Evolutionary conservation across 306 rosid genomes (phyloP).

Genomic region (Corylus avellana): DNA sequence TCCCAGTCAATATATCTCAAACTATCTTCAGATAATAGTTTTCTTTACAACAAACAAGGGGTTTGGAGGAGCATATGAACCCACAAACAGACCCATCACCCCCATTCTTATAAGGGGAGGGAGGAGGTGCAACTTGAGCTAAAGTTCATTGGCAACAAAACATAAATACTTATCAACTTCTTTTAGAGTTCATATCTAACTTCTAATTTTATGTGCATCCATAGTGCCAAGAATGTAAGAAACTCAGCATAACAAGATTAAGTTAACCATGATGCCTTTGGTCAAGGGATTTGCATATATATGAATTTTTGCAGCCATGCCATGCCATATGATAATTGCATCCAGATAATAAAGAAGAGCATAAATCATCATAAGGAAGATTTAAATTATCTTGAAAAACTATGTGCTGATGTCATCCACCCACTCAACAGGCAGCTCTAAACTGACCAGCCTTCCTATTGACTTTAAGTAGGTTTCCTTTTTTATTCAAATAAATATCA

Average conservation of each 20-base stretch:
- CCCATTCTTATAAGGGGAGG: too few relatives aligned
- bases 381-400: constrained; percentile 1
- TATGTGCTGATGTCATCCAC: not conserved
- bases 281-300: too few relatives aligned
- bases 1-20: not conserved
- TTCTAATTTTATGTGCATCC: too few relatives aligned
- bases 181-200: too few relatives aligned
- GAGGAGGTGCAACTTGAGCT: too few relatives aligned
- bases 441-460: constrained; percentile 8
- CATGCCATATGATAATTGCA: not conserved
- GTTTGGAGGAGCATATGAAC: not conserved
- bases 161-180: too few relatives aligned
- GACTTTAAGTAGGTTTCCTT: not conserved
- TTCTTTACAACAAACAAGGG: not conserved
- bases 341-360: not conserved
- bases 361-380: not conserved
- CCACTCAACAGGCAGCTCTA: not conserved
- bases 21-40: not conserved
- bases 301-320: not conserved
- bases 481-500: not conserved
- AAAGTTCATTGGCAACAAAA: too few relatives aligned
- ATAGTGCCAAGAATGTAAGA: too few relatives aligned
- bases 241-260: too few relatives aligned
- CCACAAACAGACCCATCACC: too few relatives aligned
- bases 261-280: too few relatives aligned